Evolutionary conservation across 257 asterid genomes (phyloP).

Genomic region (Solanum virginianum): DNA sequence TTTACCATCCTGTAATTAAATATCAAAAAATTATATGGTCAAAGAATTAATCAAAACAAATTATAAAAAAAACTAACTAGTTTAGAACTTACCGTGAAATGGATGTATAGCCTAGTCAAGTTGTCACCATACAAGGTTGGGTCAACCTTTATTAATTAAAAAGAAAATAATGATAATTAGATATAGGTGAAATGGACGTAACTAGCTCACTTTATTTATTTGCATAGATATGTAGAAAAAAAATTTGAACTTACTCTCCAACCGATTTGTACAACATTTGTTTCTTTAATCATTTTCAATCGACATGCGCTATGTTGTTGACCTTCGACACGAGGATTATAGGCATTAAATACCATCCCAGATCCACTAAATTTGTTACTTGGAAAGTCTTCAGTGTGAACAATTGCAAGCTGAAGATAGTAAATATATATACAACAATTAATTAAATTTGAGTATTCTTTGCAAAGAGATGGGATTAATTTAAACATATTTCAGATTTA

Average conservation of each 20-base stretch:
- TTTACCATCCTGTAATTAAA: neutral
- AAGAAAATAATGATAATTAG: neutral
- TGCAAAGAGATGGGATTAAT: neutral
- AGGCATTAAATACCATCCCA: neutral
- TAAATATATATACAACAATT: neutral
- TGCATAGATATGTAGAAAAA: neutral
- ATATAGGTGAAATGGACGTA: neutral
- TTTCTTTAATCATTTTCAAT: neutral
- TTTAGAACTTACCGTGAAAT: neutral
- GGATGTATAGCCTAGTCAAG: neutral
- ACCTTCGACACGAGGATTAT: neutral
- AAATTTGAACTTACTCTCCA: neutral
- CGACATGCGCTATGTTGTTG: neutral
- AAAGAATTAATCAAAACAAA: neutral
- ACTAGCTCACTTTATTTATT: neutral
- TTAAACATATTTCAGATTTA: neutral
- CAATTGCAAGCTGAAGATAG: neutral
- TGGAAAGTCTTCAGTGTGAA: neutral
- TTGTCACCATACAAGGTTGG: neutral
- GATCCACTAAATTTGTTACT: neutral
- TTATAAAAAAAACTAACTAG: neutral
- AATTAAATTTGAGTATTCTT: neutral
- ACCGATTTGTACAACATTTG: neutral
- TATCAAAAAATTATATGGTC: neutral
- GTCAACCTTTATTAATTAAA: neutral